Evolutionary conservation across 2,329 filamentous ascomycete species (phyloP).

Genomic region (Stagonosporopsis vannaccii): DNA sequence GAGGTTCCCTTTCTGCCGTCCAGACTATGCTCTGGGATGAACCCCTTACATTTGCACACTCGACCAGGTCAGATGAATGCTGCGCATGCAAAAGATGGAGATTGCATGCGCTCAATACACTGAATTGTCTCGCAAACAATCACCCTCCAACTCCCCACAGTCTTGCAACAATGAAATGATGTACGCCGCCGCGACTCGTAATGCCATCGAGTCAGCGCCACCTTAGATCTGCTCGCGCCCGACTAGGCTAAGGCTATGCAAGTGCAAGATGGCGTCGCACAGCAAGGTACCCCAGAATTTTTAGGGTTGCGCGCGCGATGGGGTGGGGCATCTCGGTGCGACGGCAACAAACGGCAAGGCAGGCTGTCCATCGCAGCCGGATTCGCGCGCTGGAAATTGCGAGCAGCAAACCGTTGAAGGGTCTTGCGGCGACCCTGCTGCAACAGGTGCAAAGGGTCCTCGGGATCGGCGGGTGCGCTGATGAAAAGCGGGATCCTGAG

Average conservation of each 20-base stretch:
- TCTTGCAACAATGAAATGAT: not conserved
- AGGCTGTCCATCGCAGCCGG: not conserved
- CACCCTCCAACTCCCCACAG: not conserved
- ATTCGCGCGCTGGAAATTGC: conserved; percentile 3
- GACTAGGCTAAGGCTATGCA: not conserved
- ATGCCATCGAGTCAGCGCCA: not conserved
- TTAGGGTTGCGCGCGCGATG: not conserved
- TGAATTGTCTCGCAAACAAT: not conserved
- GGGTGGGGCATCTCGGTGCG: conserved; percentile 10
- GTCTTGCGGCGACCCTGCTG: conserved; percentile 3
- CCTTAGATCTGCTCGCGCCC: not conserved
- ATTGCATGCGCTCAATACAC: not conserved
- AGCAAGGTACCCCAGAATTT: conserved; percentile 16
- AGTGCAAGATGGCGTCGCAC: conserved; percentile 1
- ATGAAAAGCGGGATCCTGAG: conserved; percentile 11
- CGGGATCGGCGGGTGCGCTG: conserved; percentile 4
- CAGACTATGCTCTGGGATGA: not conserved
- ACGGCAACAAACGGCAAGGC: conserved; percentile 8
- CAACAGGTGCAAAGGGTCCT: not conserved
- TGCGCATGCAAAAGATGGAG: not conserved
- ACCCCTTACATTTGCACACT: conserved; percentile 2
- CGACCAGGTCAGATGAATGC: not conserved
- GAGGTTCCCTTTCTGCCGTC: not conserved
- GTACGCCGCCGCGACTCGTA: conserved; percentile 2
- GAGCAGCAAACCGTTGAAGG: conserved; percentile 14